Evolutionary conservation across 1,284 basidiomycete genomes (phyloP).

Genomic region (Stereum hirsutum): DNA sequence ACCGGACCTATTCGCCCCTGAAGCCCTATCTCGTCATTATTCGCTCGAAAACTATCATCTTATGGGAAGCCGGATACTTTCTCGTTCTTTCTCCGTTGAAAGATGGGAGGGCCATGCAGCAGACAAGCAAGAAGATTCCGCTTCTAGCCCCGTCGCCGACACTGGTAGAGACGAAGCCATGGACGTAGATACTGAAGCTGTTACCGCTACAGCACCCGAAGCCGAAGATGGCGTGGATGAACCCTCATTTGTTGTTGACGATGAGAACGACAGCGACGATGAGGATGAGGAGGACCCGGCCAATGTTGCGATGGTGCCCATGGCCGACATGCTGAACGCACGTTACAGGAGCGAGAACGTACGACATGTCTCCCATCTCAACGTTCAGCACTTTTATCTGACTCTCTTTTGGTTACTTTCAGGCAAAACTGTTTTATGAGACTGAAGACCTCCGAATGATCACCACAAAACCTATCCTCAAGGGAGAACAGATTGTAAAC

Average conservation of each 20-base stretch:
- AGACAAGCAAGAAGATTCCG: constrained; percentile 20
- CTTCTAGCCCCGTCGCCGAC: constrained; percentile 20
- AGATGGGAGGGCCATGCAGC: constrained; percentile 31
- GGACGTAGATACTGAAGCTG: constrained; percentile 41
- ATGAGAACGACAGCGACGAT: constrained; percentile 38
- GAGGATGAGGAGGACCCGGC: constrained; percentile 56
- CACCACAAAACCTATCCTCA: constrained; percentile 64
- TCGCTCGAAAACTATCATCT: constrained; percentile 76
- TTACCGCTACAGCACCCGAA: constrained; percentile 18
- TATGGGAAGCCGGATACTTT: constrained; percentile 91
- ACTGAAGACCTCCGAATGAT: constrained; percentile 70
- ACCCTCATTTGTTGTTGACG: constrained; percentile 1
- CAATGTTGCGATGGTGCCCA: constrained; percentile 90
- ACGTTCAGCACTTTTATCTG: too few relatives aligned
- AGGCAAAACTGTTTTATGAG: constrained; percentile 87
- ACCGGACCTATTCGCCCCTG: constrained; percentile 59
- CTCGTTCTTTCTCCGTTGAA: constrained; percentile 80
- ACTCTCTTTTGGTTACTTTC: constrained; percentile 2
- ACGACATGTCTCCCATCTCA: not conserved
- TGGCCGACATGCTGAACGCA: constrained; percentile 94
- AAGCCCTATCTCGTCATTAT: constrained; percentile 43
- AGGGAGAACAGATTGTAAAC: constrained; percentile 85
- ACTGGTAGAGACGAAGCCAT: constrained; percentile 24
- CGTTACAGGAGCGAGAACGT: constrained; percentile 84
- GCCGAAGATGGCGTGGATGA: constrained; percentile 18